Base-by-base conservation (phyloP, 2,329 filamentous ascomycete species). In the Nemania diffusa region DNA sequence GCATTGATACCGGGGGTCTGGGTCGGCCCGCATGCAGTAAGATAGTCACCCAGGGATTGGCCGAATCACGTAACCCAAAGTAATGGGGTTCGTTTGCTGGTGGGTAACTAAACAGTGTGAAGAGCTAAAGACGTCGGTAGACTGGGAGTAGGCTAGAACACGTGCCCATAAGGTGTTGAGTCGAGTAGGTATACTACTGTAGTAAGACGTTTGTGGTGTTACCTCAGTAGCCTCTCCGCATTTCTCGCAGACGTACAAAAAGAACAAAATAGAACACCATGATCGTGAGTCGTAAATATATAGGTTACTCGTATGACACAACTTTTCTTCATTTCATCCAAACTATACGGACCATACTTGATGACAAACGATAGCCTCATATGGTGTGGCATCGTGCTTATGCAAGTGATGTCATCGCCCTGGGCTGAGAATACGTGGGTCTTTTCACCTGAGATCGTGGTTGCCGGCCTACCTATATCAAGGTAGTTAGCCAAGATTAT, bases 1-100 rank as follows among this genome's bases (percentile, higher is more conserved):
- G 62, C 26, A 50, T 58, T 55, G 65, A 62, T 70, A 68, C 68
- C 68, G 62, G 55, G 53, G 34, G 58, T 58, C 50, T 70, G 68
- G 68, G 60, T 70, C 68, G 57, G 51, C 65, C 65, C 50, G 62
- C 65, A 63, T 60, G 65, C 60, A 48, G 57, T 56, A 65, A 42
- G 51, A 65, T 56, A 48, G 58, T 42, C 51, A 69, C 44, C 66
- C 58, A 55, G 53, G 37, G 64, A 58, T 61, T 67, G 51, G 64
- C 40, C 64, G 51, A 55, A 58, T 62, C 52, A 68, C 46, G 64
- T 52, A 48, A 46, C n/a, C 57, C 50, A 60, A 57, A 26, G 17
- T 13, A 32, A 70, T 22, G 22, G 17, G 53, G 67, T 56, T 57
- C 34, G 56, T 62, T 69, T 46, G 22, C 46, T 34, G 27, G 56